These are phyloP conservation scores for Coemansia nantahalensis DNA, from an alignment of 192 early-diverging fungal species.

Conservation along the genomic window DNA sequence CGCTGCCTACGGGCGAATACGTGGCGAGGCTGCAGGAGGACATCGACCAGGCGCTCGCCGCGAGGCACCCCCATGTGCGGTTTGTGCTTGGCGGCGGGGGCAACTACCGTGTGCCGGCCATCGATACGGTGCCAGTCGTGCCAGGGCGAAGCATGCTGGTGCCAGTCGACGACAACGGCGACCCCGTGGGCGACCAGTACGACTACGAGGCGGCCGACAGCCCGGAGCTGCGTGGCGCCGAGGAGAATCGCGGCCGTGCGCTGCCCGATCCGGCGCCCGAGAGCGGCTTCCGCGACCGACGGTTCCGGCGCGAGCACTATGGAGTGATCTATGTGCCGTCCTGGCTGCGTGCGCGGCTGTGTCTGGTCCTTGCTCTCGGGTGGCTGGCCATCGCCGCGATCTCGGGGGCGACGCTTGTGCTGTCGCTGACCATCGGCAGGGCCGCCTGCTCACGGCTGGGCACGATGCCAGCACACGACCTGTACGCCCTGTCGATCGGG, in stretches of 20 bases:
- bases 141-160: constrained; percentile 79
- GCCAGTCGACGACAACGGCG: constrained; percentile 61
- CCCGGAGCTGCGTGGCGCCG: constrained; percentile 32
- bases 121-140: constrained; percentile 80
- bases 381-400: constrained; percentile 35
- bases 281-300: constrained; percentile 55
- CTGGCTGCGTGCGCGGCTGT: constrained; percentile 11
- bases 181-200: constrained; percentile 51
- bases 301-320: constrained; percentile 57
- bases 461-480: constrained; percentile 64
- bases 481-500: constrained; percentile 74
- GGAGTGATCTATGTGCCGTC: constrained; percentile 82
- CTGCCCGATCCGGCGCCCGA: constrained; percentile 36
- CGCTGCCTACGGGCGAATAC: constrained; percentile 28
- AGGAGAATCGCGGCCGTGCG: constrained; percentile 15
- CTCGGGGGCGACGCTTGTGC: constrained; percentile 51
- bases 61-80: constrained; percentile 44
- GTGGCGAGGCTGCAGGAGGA: constrained; percentile 19
- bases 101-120: constrained; percentile 79
- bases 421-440: constrained; percentile 52
- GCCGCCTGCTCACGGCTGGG: constrained; percentile 31
- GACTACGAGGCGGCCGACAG: constrained; percentile 65
- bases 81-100: constrained; percentile 64
- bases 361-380: constrained; percentile 19
- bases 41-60: constrained; percentile 47